A percentile compares a stretch with the other conserved stretches of the same genome.
Conservation (phyloP, 2,329 filamentous ascomycete genomes). For the Microcera coccophila region DNA sequence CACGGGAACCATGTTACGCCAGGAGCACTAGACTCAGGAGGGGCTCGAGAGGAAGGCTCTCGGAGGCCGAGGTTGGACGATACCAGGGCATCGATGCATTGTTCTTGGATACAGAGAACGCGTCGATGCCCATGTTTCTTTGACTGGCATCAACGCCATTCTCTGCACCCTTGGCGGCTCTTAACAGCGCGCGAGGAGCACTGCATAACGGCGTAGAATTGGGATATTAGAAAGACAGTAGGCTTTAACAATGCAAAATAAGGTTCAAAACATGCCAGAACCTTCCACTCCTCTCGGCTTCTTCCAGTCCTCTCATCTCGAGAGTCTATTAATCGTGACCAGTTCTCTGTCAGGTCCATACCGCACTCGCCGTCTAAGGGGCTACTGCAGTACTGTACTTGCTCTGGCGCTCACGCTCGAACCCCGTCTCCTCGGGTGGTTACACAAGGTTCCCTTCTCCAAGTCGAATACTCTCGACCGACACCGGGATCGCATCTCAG, state of each 20-base stretch:
- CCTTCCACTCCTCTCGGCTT: too few species aligned
- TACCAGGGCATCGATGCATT: constrained; percentile 10
- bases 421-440: too few species aligned
- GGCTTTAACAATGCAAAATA: constrained; percentile 15
- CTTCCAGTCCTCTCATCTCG: too few species aligned
- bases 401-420: too few species aligned
- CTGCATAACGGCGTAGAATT: constrained; percentile 21
- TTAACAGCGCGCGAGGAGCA: constrained; percentile 25
- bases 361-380: too few species aligned
- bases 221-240: constrained; percentile 16
- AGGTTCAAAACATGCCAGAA: constrained; percentile 13
- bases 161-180: constrained; percentile 17
- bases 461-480: too few species aligned
- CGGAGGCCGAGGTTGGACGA: constrained; percentile 7
- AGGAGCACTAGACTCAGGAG: constrained; percentile 11
- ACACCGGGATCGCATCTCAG: too few species aligned
- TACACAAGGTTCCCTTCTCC: too few species aligned
- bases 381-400: too few species aligned
- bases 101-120: constrained; percentile 17
- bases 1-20: constrained; percentile 3
- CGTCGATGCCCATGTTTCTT: constrained; percentile 15
- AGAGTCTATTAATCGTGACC: too few species aligned
- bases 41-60: constrained; percentile 7
- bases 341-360: too few species aligned
- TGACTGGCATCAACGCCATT: constrained; percentile 19